Percentiles rank a stretch among this genome's conserved stretches.
phyloP scores from a whole-genome alignment of 2,329 filamentous ascomycete species.

The Colletotrichum tofieldiae region DNA sequence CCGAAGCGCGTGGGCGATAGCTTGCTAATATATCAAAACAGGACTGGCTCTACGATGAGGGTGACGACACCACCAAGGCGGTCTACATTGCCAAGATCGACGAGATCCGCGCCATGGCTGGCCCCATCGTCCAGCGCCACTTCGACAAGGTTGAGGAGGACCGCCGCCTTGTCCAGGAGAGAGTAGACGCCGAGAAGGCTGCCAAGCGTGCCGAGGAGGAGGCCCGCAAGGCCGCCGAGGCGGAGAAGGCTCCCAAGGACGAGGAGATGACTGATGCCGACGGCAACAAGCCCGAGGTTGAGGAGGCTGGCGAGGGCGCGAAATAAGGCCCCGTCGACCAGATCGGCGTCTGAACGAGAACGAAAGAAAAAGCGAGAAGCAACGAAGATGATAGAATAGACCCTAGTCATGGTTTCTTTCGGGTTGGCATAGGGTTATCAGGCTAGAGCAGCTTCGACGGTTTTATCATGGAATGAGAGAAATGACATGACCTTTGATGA shows the following conservation, averaged over 20 bases:
- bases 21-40: conserved; percentile 58
- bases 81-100: conserved; percentile 96
- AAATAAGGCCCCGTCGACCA: conserved; percentile 43
- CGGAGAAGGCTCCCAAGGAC: conserved; percentile 68
- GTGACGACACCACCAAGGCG: conserved; percentile 93
- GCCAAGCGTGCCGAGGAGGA: conserved; percentile 79
- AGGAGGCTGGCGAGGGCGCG: conserved; percentile 57
- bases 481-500: conserved; percentile 41
- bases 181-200: conserved; percentile 82
- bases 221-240: conserved; percentile 68
- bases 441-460: conserved; percentile 42
- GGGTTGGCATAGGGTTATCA: conserved; percentile 43
- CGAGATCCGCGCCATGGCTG: conserved; percentile 91
- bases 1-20: neutral
- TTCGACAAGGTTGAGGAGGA: conserved; percentile 95
- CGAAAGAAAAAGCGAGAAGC: conserved; percentile 30
- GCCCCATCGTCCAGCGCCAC: conserved; percentile 93
- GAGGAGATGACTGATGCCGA: conserved; percentile 78
- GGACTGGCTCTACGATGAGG: conserved; percentile 99
- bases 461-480: conserved; percentile 41
- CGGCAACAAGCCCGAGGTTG: conserved; percentile 65
- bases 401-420: conserved; percentile 42
- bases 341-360: neutral
- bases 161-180: conserved; percentile 83
- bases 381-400: conserved; percentile 44